A percentile compares a stretch with the other conserved stretches of the same genome.
These are phyloP conservation scores for thale cress (Arabidopsis thaliana) DNA, from an alignment of 345 rosid species.

Conservation along the genomic window DNA sequence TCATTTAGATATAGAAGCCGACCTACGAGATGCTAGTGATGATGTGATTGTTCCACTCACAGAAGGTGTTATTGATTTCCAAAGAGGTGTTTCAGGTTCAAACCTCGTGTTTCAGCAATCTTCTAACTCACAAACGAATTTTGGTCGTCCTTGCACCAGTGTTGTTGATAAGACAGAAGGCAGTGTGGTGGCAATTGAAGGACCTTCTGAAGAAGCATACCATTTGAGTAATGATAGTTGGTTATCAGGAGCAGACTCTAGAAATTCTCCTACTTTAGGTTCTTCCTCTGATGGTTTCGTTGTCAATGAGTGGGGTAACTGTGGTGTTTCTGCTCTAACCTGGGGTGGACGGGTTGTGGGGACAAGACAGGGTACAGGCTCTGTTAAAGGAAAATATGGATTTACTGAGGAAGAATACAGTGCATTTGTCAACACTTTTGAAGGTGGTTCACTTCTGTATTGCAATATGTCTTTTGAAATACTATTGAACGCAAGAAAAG, in stretches of 20 bases:
- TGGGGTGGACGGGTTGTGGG: constrained; percentile 99
- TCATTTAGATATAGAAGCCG: constrained; percentile 57
- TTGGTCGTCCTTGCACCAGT: constrained; percentile 49
- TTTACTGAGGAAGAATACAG: constrained; percentile 77
- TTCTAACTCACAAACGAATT: constrained; percentile 49
- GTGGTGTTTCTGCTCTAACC: constrained; percentile 72
- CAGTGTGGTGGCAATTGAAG: constrained; percentile 72
- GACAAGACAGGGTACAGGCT: constrained; percentile 62
- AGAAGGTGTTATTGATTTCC: constrained; percentile 59
- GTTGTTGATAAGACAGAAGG: constrained; percentile 51
- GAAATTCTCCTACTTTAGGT: constrained; percentile 63
- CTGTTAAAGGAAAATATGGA: constrained; percentile 65
- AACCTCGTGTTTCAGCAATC: constrained; percentile 55
- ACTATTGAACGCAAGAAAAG: constrained; percentile 86
- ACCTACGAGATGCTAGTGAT: constrained; percentile 46
- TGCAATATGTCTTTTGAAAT: constrained; percentile 96
- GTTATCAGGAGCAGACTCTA: constrained; percentile 68
- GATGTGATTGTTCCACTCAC: constrained; percentile 59
- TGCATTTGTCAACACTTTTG: constrained; percentile 83
- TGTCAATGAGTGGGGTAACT: constrained; percentile 84
- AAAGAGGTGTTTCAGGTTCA: constrained; percentile 57
- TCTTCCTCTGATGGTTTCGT: constrained; percentile 62
- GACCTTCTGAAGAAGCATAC: constrained; percentile 81
- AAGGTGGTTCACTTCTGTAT: constrained; percentile 92
- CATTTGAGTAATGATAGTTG: constrained; percentile 65